phyloP scores from a whole-genome alignment of 768 basidiomycete species.

The Lentinula aciculospora region DNA sequence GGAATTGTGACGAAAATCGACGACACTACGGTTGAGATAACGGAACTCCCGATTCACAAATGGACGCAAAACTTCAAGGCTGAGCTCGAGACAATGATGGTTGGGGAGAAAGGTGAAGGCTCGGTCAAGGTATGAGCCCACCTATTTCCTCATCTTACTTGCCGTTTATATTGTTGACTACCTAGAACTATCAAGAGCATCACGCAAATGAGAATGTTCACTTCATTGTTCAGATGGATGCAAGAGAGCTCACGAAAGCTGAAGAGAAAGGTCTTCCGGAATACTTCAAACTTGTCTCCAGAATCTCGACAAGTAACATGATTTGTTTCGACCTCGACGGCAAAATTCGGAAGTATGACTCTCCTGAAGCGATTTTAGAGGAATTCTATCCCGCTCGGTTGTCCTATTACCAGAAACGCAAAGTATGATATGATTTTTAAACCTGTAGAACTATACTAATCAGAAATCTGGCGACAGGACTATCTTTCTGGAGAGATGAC shows the following conservation, averaged over 20 bases:
- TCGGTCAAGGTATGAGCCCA: constrained; percentile 64
- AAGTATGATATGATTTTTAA: constrained; percentile 41
- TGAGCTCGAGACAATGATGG: constrained; percentile 84
- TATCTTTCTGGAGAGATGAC: constrained; percentile 80
- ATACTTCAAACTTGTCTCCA: constrained; percentile 83
- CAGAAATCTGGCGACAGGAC: constrained; percentile 49
- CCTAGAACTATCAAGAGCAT: constrained; percentile 94
- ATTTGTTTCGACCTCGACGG: constrained; percentile 96
- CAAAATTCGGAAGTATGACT: constrained; percentile 90
- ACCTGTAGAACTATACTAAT: background rate
- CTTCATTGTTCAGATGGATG: constrained; percentile 77
- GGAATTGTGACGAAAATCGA: constrained; percentile 74
- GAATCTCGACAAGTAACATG: constrained; percentile 93
- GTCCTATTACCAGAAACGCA: constrained; percentile 92
- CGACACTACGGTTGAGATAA: constrained; percentile 90
- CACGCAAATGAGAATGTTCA: constrained; percentile 91
- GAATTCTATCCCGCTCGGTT: constrained; percentile 90
- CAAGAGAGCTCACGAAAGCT: constrained; percentile 79
- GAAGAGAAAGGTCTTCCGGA: constrained; percentile 86
- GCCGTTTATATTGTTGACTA: background rate
- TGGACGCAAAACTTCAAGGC: constrained; percentile 94
- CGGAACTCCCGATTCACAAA: constrained; percentile 89
- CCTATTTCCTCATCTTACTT: constrained; percentile 4
- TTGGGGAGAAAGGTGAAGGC: constrained; percentile 75
- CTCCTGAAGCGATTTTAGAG: constrained; percentile 86